Evolutionary conservation across 768 basidiomycete species (phyloP).

Genomic region (Suillus variegatus): DNA sequence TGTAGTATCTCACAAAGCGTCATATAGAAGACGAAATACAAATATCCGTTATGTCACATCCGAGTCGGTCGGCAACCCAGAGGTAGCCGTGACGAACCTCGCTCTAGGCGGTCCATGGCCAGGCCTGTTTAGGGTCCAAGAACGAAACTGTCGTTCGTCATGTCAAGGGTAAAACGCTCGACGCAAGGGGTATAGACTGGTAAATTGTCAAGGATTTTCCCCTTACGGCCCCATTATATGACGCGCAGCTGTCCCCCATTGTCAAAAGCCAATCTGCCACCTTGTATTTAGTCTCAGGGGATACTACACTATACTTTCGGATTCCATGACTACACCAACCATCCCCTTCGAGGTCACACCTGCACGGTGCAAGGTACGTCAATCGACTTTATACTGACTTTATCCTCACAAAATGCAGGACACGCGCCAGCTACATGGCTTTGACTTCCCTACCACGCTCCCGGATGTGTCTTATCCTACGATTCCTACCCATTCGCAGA

Average conservation of each 20-base stretch:
- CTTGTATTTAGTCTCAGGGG: neutral
- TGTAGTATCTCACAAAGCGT: neutral
- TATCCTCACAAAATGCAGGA: neutral
- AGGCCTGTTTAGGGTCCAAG: neutral
- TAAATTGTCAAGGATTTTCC: no score
- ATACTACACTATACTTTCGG: neutral
- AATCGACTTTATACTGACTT: neutral
- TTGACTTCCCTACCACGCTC: neutral
- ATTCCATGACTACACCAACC: neutral
- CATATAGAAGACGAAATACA: no score
- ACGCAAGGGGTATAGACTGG: neutral
- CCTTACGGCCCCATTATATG: neutral
- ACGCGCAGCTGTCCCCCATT: neutral
- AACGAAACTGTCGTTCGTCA: neutral
- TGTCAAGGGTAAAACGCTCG: neutral
- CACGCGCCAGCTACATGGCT: neutral
- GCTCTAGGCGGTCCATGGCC: neutral
- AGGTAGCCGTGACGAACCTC: neutral
- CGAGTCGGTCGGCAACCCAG: neutral
- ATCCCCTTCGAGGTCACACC: neutral
- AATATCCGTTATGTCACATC: neutral
- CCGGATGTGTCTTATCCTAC: neutral
- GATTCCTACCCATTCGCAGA: neutral
- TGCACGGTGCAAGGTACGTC: neutral
- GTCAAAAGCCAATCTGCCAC: neutral